These are phyloP conservation scores for Cadophora luteo-olivacea DNA, from an alignment of 2,329 filamentous ascomycete species.

Conservation along the genomic window DNA sequence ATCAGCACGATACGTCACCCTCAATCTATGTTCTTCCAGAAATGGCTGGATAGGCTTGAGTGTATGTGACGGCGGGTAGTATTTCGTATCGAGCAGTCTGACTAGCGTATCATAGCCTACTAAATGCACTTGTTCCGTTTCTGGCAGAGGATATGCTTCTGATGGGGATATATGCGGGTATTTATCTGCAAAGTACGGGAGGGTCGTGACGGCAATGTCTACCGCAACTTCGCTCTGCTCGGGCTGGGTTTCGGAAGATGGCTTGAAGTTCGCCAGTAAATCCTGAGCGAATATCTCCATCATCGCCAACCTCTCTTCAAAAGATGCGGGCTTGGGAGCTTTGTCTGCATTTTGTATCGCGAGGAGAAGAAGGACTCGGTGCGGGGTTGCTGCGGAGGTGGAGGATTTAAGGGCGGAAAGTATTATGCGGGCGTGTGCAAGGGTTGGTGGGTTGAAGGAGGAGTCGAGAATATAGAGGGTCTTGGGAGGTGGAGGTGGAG, in stretches of 20 bases:
- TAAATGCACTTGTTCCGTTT: conserved; percentile 67
- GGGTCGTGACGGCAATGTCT: conserved; percentile 74
- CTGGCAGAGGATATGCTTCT: conserved; percentile 47
- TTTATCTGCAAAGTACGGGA: conserved; percentile 79
- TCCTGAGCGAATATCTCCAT: conserved; percentile 74
- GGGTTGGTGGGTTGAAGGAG: conserved; percentile 72
- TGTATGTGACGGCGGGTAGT: conserved; percentile 63
- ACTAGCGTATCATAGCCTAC: conserved; percentile 79
- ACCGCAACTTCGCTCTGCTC: conserved; percentile 32
- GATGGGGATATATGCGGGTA: conserved; percentile 60
- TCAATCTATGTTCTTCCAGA: conserved; percentile 65
- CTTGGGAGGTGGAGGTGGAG: conserved; percentile 36
- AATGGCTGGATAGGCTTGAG: conserved; percentile 65
- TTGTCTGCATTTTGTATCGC: conserved; percentile 72
- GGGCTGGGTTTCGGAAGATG: not conserved
- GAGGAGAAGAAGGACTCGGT: conserved; percentile 63
- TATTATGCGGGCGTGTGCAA: conserved; percentile 65
- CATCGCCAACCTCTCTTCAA: conserved; percentile 71
- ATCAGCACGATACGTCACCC: conserved; percentile 68
- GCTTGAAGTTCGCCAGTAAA: conserved; percentile 47
- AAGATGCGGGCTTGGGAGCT: conserved; percentile 69
- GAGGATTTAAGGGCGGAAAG: conserved; percentile 50
- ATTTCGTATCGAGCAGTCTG: conserved; percentile 74
- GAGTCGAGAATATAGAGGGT: conserved; percentile 67
- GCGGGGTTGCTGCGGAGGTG: conserved; percentile 34